These are phyloP conservation scores for Penicillium robsamsonii DNA, from an alignment of 495 filamentous ascomycete species.

Conservation along the genomic window DNA sequence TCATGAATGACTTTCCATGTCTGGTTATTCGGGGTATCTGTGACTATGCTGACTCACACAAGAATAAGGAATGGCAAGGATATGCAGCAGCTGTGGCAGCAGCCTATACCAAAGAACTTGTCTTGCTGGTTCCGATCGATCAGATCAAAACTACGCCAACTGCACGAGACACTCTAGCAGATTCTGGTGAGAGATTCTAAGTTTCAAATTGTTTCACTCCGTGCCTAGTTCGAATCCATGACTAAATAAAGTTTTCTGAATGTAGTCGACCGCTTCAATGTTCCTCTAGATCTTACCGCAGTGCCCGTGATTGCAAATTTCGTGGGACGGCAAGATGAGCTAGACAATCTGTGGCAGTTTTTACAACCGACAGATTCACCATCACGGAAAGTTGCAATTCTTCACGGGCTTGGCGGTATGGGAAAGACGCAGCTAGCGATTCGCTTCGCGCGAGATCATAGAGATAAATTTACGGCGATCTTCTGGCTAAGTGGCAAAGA, in stretches of 20 bases:
- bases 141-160: no score
- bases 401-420: constrained; percentile 43
- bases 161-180: no score
- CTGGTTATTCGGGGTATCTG: constrained; percentile 38
- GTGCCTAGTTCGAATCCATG: no score
- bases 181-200: no score
- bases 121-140: constrained; percentile 11
- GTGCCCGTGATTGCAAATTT: constrained; percentile 30
- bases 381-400: constrained; percentile 28
- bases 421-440: constrained; percentile 46
- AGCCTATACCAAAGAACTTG: constrained; percentile 18
- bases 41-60: constrained; percentile 38
- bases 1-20: constrained; percentile 37
- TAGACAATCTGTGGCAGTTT: constrained; percentile 26
- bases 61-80: constrained; percentile 36
- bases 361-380: constrained; percentile 18
- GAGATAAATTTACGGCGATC: constrained; percentile 28
- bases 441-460: constrained; percentile 33
- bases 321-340: constrained; percentile 26
- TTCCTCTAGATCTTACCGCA: constrained; percentile 20
- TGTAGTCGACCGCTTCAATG: no score
- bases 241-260: no score
- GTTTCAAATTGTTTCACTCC: no score
- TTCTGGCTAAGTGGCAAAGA: constrained; percentile 35
- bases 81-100: constrained; percentile 23